phyloP scores from a whole-genome alignment of 2,329 filamentous ascomycete genomes.

The Ascochyta viciae-villosae region DNA sequence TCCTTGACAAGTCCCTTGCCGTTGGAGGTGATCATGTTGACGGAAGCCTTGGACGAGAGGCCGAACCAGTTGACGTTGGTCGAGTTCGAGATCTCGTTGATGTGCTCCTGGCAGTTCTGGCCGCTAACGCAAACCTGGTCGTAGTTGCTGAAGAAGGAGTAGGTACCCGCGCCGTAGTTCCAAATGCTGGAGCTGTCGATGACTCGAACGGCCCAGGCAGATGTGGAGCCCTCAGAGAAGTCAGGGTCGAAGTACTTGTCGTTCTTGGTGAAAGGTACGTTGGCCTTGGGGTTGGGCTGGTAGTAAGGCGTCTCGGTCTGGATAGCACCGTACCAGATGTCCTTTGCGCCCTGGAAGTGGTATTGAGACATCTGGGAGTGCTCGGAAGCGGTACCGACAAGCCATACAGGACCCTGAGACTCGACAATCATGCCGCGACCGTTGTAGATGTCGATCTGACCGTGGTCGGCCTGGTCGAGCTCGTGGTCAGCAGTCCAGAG shows the following conservation, averaged over 20 bases:
- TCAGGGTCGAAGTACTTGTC: slow-evolving; percentile 53
- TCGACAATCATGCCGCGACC: slow-evolving; percentile 85
- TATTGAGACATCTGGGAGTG: slow-evolving; percentile 76
- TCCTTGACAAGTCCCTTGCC: slow-evolving; percentile 49
- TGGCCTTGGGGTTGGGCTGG: slow-evolving; percentile 69
- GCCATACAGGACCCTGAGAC: slow-evolving; percentile 77
- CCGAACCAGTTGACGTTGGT: slow-evolving; percentile 56
- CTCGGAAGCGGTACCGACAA: slow-evolving; percentile 71
- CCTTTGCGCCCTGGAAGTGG: slow-evolving; percentile 65
- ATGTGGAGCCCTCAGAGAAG: slow-evolving; percentile 48
- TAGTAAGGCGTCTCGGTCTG: slow-evolving; percentile 77
- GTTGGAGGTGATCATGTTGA: slow-evolving; percentile 57
- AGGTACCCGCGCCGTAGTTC: slow-evolving; percentile 60
- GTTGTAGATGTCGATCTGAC: slow-evolving; percentile 84
- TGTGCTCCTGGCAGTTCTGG: slow-evolving; percentile 60
- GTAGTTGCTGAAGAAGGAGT: slow-evolving; percentile 67
- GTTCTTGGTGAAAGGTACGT: slow-evolving; percentile 62
- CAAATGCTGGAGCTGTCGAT: slow-evolving; percentile 51
- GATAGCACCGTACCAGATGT: slow-evolving; percentile 69
- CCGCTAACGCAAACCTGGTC: slow-evolving; percentile 55
- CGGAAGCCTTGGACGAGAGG: slow-evolving; percentile 57
- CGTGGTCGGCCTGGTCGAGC: slow-evolving; percentile 75
- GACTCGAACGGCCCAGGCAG: slow-evolving; percentile 57
- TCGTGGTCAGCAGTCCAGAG: slow-evolving; percentile 92
- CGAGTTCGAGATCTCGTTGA: slow-evolving; percentile 54